Percentiles rank a stretch among this genome's conserved stretches.
Evolutionary conservation across 768 basidiomycete species (phyloP).

Genomic region (Hydnum rufescens): DNA sequence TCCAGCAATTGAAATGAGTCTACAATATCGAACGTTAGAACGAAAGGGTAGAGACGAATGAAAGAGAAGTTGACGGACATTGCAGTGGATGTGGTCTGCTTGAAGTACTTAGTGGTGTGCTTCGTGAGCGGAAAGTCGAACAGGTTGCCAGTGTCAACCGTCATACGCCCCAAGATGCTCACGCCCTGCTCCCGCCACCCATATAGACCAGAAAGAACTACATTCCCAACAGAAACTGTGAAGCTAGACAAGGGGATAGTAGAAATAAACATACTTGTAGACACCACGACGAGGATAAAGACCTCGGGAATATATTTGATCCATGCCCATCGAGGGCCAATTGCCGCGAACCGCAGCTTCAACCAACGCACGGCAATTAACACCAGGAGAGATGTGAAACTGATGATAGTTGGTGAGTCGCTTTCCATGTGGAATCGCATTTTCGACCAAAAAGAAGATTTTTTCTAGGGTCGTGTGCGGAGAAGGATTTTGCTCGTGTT

Average conservation of each 20-base stretch:
- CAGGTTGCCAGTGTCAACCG: slow-evolving; percentile 36
- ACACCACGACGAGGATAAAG: slow-evolving; percentile 61
- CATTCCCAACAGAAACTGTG: slow-evolving; percentile 1
- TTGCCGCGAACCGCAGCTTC: slow-evolving; percentile 31
- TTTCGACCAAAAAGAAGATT: slow-evolving; percentile 46
- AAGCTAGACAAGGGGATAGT: slow-evolving; percentile 1
- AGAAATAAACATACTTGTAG: slow-evolving; percentile 40
- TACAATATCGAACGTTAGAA: slow-evolving; percentile 14
- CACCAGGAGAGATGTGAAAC: slow-evolving; percentile 44
- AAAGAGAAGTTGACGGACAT: slow-evolving; percentile 26
- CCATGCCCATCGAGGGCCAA: slow-evolving; percentile 28
- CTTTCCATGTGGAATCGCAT: slow-evolving; percentile 38
- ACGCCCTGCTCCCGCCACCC: slow-evolving; percentile 64
- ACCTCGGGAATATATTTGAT: slow-evolving; percentile 81
- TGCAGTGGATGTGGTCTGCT: slow-evolving; percentile 67
- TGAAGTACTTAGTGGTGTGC: slow-evolving; percentile 41
- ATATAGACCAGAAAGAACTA: slow-evolving; percentile 51
- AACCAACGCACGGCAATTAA: slow-evolving; percentile 42
- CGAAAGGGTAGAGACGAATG: neutral
- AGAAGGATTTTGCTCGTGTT: slow-evolving; percentile 27
- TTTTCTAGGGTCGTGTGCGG: slow-evolving; percentile 57
- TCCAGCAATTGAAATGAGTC: slow-evolving; percentile 64
- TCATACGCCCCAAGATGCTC: slow-evolving; percentile 62
- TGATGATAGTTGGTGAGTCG: slow-evolving; percentile 49
- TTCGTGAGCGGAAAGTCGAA: slow-evolving; percentile 54